A percentile compares a stretch with the other conserved stretches of the same genome.
Evolutionary conservation across 441 rosid genomes (phyloP).

Genomic region (Daphne laureola): DNA sequence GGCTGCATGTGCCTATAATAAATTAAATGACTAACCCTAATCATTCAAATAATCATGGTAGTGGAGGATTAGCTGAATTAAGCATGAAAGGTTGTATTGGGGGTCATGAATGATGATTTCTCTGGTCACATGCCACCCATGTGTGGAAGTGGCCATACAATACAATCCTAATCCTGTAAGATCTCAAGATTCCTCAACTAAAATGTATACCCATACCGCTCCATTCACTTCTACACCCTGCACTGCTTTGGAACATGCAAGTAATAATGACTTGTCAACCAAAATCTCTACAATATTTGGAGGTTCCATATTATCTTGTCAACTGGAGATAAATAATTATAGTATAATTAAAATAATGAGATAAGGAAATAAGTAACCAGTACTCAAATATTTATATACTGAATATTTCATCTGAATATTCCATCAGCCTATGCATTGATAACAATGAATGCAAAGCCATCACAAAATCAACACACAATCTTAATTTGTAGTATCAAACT

Average conservation of each 20-base stretch:
- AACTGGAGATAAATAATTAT: neutral
- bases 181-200: conserved; percentile 10
- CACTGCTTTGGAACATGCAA: conserved; percentile 19
- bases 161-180: conserved; percentile 14
- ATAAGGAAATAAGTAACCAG: neutral
- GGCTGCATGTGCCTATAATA: conserved; percentile 13
- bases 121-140: conserved; percentile 48
- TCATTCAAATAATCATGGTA: neutral
- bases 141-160: conserved; percentile 26
- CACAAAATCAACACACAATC: conserved; percentile 42
- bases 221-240: neutral
- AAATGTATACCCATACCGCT: neutral
- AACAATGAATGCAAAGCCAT: conserved; percentile 36
- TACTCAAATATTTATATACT: conserved; percentile 5
- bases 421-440: conserved; percentile 27
- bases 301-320: conserved; percentile 9
- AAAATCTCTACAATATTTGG: conserved; percentile 3
- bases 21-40: conserved; percentile 1
- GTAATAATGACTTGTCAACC: conserved; percentile 17
- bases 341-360: neutral
- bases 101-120: conserved; percentile 21
- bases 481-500: conserved; percentile 19
- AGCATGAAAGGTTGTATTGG: conserved; percentile 12
- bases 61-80: conserved; percentile 12
- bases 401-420: conserved; percentile 17